phyloP scores from a whole-genome alignment of 306 rosid genomes.

The Fragaria vesca region DNA sequence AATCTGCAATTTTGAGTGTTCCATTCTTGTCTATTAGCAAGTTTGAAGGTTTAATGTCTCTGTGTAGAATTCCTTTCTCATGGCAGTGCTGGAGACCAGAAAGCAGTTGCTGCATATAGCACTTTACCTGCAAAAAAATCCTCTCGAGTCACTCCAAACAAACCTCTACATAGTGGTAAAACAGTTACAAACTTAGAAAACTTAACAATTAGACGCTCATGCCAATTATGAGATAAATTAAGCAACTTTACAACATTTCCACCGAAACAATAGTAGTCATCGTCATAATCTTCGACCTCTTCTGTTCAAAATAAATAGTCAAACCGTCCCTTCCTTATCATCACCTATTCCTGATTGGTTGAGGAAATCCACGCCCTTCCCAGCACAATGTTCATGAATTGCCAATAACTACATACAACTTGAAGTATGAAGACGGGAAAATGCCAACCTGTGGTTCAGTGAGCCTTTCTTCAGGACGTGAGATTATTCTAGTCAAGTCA shows the following conservation, averaged over 20 bases:
- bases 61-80: constrained; percentile 60
- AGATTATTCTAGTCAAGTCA: constrained; percentile 56
- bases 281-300: neutral
- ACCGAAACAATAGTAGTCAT: neutral
- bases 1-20: constrained; percentile 72
- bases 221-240: neutral
- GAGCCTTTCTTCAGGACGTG: constrained; percentile 48
- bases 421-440: neutral
- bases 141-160: neutral
- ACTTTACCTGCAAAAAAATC: constrained; percentile 52
- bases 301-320: neutral
- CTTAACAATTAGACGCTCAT: neutral
- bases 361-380: neutral
- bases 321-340: neutral
- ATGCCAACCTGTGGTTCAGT: constrained; percentile 59
- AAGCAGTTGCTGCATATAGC: constrained; percentile 77
- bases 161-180: neutral
- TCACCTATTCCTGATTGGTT: neutral
- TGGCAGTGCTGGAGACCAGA: constrained; percentile 70
- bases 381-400: neutral
- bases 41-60: constrained; percentile 75
- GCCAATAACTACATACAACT: neutral
- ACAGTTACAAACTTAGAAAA: neutral
- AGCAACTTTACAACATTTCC: neutral
- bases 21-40: constrained; percentile 68